Percentiles rank a stretch among this genome's conserved stretches.
These are phyloP conservation scores for Opeltia flavorubescens DNA, from an alignment of 495 filamentous ascomycete genomes.

Conservation along the genomic window DNA sequence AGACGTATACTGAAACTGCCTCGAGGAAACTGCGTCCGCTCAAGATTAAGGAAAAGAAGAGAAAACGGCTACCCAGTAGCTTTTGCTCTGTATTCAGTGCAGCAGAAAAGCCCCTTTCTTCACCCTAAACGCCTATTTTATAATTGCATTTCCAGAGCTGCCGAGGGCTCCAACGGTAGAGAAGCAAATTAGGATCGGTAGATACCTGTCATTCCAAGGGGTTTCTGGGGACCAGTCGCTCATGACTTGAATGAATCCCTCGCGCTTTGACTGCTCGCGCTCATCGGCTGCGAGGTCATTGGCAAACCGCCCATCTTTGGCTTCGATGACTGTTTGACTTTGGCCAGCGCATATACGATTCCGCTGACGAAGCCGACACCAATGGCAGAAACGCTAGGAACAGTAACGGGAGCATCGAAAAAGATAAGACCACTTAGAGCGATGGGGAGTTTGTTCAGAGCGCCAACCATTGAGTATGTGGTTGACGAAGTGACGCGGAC, in stretches of 20 bases:
- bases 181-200: no score
- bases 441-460: constrained; percentile 94
- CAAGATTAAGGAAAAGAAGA: no score
- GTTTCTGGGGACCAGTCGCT: background rate
- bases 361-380: constrained; percentile 79
- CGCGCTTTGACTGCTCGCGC: constrained; percentile 85
- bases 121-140: no score
- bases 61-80: no score
- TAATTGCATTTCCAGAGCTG: no score
- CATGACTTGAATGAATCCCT: constrained; percentile 61
- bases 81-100: no score
- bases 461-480: constrained; percentile 96
- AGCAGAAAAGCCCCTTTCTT: no score
- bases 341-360: constrained; percentile 82
- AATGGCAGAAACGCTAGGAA: constrained; percentile 83
- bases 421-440: constrained; percentile 83
- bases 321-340: constrained; percentile 64
- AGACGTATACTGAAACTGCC: no score
- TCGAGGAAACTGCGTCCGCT: no score
- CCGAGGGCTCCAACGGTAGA: no score
- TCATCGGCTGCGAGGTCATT: constrained; percentile 55
- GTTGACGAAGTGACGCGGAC: constrained; percentile 93
- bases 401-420: constrained; percentile 88
- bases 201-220: background rate
- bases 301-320: constrained; percentile 49